Percentiles rank a stretch among this genome's conserved stretches.
Evolutionary conservation across 202 grass and related monocot genomes (phyloP).

Genomic region (Setaria italica): DNA sequence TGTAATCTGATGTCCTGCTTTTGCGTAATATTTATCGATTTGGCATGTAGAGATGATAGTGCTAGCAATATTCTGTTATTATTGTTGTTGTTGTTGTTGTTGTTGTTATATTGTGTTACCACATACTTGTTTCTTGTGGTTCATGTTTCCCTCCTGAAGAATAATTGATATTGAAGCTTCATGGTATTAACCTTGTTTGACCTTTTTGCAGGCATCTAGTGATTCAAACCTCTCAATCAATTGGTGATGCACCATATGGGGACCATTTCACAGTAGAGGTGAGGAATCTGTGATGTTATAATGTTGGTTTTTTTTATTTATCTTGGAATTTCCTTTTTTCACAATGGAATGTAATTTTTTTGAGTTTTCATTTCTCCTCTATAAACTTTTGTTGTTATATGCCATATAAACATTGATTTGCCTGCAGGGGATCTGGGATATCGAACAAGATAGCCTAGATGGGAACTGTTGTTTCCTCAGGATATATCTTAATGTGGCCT

Average conservation of each 20-base stretch:
- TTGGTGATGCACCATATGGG: conserved; percentile 83
- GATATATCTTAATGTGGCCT: conserved; percentile 77
- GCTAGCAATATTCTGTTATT: background rate
- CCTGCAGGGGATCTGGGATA: conserved; percentile 85
- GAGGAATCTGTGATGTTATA: conserved; percentile 31
- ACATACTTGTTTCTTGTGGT: conserved; percentile 16
- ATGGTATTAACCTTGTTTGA: conserved; percentile 35
- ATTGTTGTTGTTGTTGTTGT: conserved; percentile 20
- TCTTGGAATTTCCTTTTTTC: conserved; percentile 11
- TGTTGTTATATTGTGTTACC: background rate
- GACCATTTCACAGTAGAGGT: conserved; percentile 97
- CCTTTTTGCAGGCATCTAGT: conserved; percentile 61
- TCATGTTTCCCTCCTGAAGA: conserved; percentile 22
- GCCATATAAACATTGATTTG: conserved; percentile 24
- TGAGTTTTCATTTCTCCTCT: background rate
- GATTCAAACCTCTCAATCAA: conserved; percentile 86
- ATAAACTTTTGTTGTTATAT: background rate
- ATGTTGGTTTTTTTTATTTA: conserved; percentile 36
- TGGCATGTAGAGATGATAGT: conserved; percentile 18
- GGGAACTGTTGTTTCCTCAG: conserved; percentile 70
- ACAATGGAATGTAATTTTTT: background rate
- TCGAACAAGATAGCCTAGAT: conserved; percentile 68
- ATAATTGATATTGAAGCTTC: conserved; percentile 12
- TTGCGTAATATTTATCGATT: conserved; percentile 15
- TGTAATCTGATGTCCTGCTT: conserved; percentile 15